Evolutionary conservation across 805 yeast species (phyloP), one percentile per base, ranked within the genome.

Genomic region (Yamadazyma takamatsuzukensis): DNA sequence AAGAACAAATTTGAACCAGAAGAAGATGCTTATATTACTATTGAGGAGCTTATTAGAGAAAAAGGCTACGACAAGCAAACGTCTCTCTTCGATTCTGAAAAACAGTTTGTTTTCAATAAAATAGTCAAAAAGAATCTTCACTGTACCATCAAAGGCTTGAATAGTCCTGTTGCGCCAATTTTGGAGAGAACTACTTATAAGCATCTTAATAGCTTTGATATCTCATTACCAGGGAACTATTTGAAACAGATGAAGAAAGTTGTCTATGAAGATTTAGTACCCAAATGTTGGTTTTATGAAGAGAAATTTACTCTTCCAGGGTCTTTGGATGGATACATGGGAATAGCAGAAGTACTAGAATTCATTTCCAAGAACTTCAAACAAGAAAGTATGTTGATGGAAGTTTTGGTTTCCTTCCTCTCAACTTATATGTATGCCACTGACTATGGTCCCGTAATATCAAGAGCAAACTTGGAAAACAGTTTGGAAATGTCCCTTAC

Each of bases 401-500:
- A 33, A n/a, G 26, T 33, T 14, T 15, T 33, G 15, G 5, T 27
- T 14, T 4, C 23, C 11, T 12, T 27, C 15, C 12, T 33, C 5
- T 15, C 21, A 10, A 11, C 31, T 10, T 18, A 22, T 14, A 6
- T 18, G 17, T 18, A 24, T 8, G 23, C 11, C 6, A 33, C 30
- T 16, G 31, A 33, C 19, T 22, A 33, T 27, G 36, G 36, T 15
- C 25, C 25, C 13, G 21, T 18, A 7, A 33, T 27, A 5, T 33
- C 16, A 13, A 16, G 14, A 10, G 28, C 15, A 23, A 31, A 33
- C 16, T 18, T 33, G 18, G 18, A 27, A 7, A 24, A 25, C 8
- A 14, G 29, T 16, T 28, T 27, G 6, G 17, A 21, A 4, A 11
- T 29, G 3, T 15, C 25, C 17, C 18, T 18, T 19, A 24, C 22